Base-by-base conservation (phyloP, 306 rosid species). In the Lathyrus sativus region DNA sequence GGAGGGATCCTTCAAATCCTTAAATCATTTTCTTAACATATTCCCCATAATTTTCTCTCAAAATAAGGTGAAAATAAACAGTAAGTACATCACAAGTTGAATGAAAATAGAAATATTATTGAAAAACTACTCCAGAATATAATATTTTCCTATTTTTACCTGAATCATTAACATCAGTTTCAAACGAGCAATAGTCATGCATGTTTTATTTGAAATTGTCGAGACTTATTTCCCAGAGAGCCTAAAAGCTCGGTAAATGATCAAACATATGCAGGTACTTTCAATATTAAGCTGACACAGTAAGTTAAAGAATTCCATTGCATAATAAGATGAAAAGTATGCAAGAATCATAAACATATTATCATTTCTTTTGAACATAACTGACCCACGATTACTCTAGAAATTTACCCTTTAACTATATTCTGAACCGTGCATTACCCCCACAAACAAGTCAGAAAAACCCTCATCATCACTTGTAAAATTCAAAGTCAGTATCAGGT, bases 401-500 rank as follows among this genome's bases (percentile, higher is more conserved):
- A 68, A 74, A 66, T 74, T 46, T 39, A 55, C 17, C 31, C 67
- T 62, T 62, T 11, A 62, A 41, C 33, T 73, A 54, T 54, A 42
- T 37, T 61, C 56, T 28, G n/a, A 50, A 12, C 10, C 28, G 37
- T 41, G n/a, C 54, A 13, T 35, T 3, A 15, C 12, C 22, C 22
- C 1, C 31, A 55, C 41, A 60, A n/a, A 62, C 18, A n/a, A 24
- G 11, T 19, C 38, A 62, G 44, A 11, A 10, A 18, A 56, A 33
- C 50, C 42, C 50, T 43, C 53, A 13, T 67, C 65, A 78, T 92
- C 91, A 95, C 82, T 90, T 95, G 95, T 95, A 95, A 78, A 95
- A 95, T 73, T 95, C 99, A 6, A 95, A 95, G 81, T 95, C 99
- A 1, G 99, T 95, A 70, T 95, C 99, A 0, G 99, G 97, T 82